These are phyloP conservation scores for Zygosaccharomyces pseudobailii DNA, from an alignment of 1,139 yeast genomes.

Conservation along the genomic window DNA sequence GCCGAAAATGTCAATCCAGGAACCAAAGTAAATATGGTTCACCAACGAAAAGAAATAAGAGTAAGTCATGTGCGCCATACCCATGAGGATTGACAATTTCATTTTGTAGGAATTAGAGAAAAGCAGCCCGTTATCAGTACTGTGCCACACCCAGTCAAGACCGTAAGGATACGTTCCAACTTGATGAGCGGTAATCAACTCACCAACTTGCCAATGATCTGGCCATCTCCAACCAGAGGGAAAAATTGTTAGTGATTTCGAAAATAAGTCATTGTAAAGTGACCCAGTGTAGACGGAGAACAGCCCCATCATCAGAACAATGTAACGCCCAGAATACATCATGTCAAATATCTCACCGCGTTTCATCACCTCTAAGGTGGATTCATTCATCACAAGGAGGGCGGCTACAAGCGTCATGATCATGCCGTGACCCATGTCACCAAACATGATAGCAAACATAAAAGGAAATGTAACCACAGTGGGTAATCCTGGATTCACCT, in stretches of 20 bases:
- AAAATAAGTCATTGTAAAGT: slow-evolving; percentile 87
- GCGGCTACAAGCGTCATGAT: slow-evolving; percentile 70
- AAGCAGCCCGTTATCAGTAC: slow-evolving; percentile 83
- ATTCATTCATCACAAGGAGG: slow-evolving; percentile 65
- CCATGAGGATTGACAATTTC: slow-evolving; percentile 94
- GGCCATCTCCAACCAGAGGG: slow-evolving; percentile 94
- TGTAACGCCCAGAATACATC: slow-evolving; percentile 93
- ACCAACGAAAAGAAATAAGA: slow-evolving; percentile 81
- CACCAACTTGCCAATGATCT: slow-evolving; percentile 56
- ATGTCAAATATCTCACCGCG: slow-evolving; percentile 93
- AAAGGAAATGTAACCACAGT: slow-evolving; percentile 95
- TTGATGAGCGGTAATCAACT: slow-evolving; percentile 56
- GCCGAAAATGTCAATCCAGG: slow-evolving; percentile 81
- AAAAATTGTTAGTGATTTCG: slow-evolving; percentile 83
- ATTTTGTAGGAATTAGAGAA: slow-evolving; percentile 94
- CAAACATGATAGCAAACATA: slow-evolving; percentile 99
- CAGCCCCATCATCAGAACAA: slow-evolving; percentile 81
- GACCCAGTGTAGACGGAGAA: slow-evolving; percentile 94
- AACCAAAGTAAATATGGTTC: slow-evolving; percentile 67
- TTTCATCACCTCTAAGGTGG: slow-evolving; percentile 55
- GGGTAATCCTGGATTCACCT: slow-evolving; percentile 93
- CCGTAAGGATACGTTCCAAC: slow-evolving; percentile 78
- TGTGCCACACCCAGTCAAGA: slow-evolving; percentile 95
- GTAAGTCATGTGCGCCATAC: slow-evolving; percentile 91
- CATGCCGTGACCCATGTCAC: slow-evolving; percentile 95